A percentile compares a stretch with the other conserved stretches of the same genome.
Evolutionary conservation across 2,329 filamentous ascomycete species (phyloP).

Genomic region (Nakataea oryzae): DNA sequence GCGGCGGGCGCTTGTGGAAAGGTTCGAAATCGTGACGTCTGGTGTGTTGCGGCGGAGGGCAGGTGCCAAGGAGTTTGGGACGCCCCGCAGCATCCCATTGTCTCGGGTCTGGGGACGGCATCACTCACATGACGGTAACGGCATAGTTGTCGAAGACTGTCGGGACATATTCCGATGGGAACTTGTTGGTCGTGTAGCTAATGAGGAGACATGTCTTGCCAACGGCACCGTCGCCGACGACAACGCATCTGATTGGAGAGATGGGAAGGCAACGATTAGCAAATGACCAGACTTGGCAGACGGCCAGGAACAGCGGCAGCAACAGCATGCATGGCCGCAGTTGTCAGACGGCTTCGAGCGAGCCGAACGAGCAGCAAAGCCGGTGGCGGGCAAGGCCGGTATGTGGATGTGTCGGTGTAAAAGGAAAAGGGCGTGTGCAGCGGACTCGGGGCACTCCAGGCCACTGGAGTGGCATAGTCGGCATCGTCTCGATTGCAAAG

Average conservation of each 20-base stretch:
- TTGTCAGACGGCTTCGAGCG: neutral
- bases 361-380: neutral
- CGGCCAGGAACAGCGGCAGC: neutral
- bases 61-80: neutral
- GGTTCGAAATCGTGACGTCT: neutral
- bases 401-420: neutral
- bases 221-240: constrained; percentile 97
- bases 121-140: constrained; percentile 94
- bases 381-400: neutral
- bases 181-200: constrained; percentile 99
- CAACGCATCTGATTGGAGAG: constrained; percentile 67
- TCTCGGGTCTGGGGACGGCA: constrained; percentile 6
- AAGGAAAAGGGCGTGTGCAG: neutral
- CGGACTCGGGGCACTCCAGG: neutral
- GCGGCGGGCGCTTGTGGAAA: neutral
- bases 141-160: constrained; percentile 99
- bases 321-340: neutral
- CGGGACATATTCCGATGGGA: constrained; percentile 98
- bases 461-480: neutral
- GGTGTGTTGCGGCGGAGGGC: neutral
- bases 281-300: neutral
- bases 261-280: neutral
- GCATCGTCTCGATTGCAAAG: too few relatives aligned
- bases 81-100: neutral
- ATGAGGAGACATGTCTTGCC: constrained; percentile 99